A percentile compares a stretch with the other conserved stretches of the same genome.
Conservation (phyloP, 1,139 yeast species). For the Taphrina pruni region DNA sequence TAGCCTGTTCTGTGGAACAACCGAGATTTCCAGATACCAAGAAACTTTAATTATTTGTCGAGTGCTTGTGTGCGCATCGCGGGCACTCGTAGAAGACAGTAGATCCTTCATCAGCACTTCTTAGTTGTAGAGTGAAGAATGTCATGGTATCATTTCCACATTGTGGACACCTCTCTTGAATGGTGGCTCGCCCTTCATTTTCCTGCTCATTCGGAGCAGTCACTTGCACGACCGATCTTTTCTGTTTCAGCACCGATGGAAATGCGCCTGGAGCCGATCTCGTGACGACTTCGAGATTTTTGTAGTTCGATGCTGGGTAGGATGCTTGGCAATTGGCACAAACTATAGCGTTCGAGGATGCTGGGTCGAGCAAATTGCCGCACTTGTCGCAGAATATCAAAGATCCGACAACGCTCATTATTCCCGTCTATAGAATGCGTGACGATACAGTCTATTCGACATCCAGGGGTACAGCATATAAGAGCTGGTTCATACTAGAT, state of each 20-base stretch:
- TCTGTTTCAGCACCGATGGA: conserved; percentile 80
- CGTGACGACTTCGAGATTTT: conserved; percentile 83
- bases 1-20: too few relatives aligned
- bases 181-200: conserved; percentile 50
- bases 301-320: conserved; percentile 64
- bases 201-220: conserved; percentile 77
- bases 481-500: too few relatives aligned
- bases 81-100: conserved; percentile 84
- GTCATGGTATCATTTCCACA: conserved; percentile 99
- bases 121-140: conserved; percentile 90
- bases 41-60: conserved; percentile 75
- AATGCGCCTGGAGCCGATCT: conserved; percentile 87
- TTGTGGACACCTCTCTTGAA: conserved; percentile 94
- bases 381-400: conserved; percentile 92
- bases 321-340: conserved; percentile 72
- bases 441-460: too few relatives aligned
- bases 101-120: conserved; percentile 97
- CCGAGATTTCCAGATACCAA: too few relatives aligned
- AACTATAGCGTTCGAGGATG: conserved; percentile 56
- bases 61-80: conserved; percentile 86
- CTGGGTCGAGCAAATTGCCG: conserved; percentile 83
- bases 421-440: too few relatives aligned
- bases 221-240: conserved; percentile 89
- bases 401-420: conserved; percentile 93
- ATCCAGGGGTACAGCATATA: too few relatives aligned